phyloP scores from a whole-genome alignment of 352 stramenopile species.

The Pythium aquatile region DNA sequence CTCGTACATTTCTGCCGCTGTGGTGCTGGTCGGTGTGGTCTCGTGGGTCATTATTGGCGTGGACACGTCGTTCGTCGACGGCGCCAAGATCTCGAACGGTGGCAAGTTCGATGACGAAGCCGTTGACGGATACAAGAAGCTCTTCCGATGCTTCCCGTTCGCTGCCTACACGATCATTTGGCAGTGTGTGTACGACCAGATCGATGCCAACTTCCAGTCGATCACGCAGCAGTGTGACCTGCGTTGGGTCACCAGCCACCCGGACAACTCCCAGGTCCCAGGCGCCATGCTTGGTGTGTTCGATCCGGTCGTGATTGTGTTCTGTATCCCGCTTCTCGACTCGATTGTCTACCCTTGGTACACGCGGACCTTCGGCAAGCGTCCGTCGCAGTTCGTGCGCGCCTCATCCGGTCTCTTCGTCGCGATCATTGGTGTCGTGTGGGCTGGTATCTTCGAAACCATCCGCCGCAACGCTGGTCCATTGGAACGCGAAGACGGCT shows the following conservation, averaged over 20 bases:
- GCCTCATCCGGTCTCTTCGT: slow-evolving; percentile 35
- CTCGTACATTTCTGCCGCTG: slow-evolving; percentile 44
- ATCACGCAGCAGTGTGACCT: slow-evolving; percentile 72
- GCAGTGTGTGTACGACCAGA: slow-evolving; percentile 64
- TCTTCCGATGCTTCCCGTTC: slow-evolving; percentile 57
- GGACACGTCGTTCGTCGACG: slow-evolving; percentile 48
- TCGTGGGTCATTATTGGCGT: slow-evolving; percentile 47
- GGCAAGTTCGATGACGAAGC: slow-evolving; percentile 38
- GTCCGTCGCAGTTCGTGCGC: slow-evolving; percentile 36
- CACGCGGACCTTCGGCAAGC: slow-evolving; percentile 30
- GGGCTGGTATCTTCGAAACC: slow-evolving; percentile 48
- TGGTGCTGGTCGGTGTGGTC: slow-evolving; percentile 37
- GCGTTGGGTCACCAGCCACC: slow-evolving; percentile 34
- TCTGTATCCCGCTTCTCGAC: slow-evolving; percentile 37
- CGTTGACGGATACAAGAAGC: slow-evolving; percentile 52
- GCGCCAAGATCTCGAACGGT: slow-evolving; percentile 37
- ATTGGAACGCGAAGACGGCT: slow-evolving; percentile 31
- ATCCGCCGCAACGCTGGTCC: slow-evolving; percentile 48
- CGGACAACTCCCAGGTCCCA: slow-evolving; percentile 44
- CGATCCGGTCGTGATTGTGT: slow-evolving; percentile 34
- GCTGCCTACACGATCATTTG: slow-evolving; percentile 62
- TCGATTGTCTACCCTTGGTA: slow-evolving; percentile 33
- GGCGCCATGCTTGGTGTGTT: slow-evolving; percentile 48
- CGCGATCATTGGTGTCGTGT: slow-evolving; percentile 40
- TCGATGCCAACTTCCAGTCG: slow-evolving; percentile 61